phyloP scores from a whole-genome alignment of 257 asterid genomes.

The Penstemon eatonii region DNA sequence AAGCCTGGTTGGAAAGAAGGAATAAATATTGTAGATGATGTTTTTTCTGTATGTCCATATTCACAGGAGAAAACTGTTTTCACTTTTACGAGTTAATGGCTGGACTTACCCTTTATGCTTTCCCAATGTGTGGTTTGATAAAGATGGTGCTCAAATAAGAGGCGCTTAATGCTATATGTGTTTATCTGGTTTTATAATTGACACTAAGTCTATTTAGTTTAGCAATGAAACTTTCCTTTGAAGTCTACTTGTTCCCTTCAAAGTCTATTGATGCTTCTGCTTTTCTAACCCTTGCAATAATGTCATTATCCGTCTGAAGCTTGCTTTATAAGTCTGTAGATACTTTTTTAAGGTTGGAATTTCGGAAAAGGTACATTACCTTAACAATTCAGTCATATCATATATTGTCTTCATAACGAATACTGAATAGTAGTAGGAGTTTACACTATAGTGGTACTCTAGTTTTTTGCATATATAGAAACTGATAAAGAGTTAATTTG shows the following conservation, averaged over 20 bases:
- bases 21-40: neutral
- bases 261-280: neutral
- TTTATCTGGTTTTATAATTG: neutral
- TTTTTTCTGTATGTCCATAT: neutral
- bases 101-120: neutral
- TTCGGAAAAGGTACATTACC: neutral
- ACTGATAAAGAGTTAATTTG: neutral
- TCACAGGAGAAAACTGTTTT: neutral
- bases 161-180: neutral
- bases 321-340: neutral
- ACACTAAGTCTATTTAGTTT: too few relatives aligned
- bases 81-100: neutral
- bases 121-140: neutral
- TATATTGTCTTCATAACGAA: too few relatives aligned
- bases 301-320: neutral
- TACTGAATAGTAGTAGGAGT: neutral
- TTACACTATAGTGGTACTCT: neutral
- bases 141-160: too few relatives aligned
- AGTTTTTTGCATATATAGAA: neutral
- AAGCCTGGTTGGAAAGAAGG: neutral
- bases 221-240: slow-evolving; percentile 2
- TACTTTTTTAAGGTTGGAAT: neutral
- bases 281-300: neutral
- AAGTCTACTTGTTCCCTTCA: neutral
- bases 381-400: neutral